Evolutionary conservation across 148 eudicot species (phyloP).

Genomic region (Nyssa sinensis): DNA sequence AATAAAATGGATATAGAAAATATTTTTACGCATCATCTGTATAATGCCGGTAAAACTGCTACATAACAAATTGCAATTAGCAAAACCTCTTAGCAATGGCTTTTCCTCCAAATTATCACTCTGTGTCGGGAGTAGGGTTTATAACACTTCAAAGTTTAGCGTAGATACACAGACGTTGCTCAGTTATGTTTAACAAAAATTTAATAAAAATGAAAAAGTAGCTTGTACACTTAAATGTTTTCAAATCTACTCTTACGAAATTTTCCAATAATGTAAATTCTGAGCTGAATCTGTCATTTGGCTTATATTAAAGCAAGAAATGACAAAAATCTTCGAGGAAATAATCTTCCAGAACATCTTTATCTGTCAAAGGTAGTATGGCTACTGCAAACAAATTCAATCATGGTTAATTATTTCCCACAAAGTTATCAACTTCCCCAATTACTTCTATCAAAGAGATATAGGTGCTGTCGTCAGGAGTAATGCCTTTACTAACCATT

Average conservation of each 20-base stretch:
- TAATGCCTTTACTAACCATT: conserved; percentile 63
- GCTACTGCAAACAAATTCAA: background rate
- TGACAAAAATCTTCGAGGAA: background rate
- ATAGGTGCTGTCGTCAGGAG: conserved; percentile 65
- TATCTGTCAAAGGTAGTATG: conserved; percentile 1
- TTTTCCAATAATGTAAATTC: background rate
- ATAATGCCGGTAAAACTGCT: no score
- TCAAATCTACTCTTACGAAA: background rate
- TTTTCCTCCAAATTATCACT: no score
- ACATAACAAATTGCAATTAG: no score
- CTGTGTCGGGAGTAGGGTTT: no score
- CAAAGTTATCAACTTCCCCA: conserved; percentile 27
- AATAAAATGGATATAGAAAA: no score
- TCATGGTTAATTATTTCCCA: conserved; percentile 14
- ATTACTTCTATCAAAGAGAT: conserved; percentile 59
- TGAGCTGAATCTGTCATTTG: background rate
- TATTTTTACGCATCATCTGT: no score
- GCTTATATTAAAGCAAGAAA: background rate
- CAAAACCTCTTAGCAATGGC: no score
- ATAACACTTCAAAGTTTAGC: no score
- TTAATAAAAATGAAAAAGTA: no score
- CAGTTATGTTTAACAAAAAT: no score
- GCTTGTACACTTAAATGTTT: background rate
- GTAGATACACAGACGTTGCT: no score
- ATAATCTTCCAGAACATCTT: background rate